phyloP scores from a whole-genome alignment of 305 asterid genomes.

The Solanum hybrid region DNA sequence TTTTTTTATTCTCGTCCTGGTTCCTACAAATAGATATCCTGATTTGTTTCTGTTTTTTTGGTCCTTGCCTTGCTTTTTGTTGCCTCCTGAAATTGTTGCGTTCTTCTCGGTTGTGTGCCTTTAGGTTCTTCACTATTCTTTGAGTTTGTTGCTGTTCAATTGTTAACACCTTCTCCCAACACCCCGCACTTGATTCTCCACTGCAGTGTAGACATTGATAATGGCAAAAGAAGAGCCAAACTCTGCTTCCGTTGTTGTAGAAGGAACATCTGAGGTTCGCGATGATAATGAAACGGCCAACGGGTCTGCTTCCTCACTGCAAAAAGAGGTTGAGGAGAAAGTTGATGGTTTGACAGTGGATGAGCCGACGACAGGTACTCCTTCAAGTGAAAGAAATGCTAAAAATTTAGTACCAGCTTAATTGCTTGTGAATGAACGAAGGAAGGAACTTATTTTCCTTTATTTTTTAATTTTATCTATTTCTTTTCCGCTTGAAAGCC shows the following conservation, averaged over 20 bases:
- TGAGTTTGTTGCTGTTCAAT: not conserved
- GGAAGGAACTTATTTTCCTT: not conserved
- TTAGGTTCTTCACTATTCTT: not conserved
- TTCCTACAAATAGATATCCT: not conserved
- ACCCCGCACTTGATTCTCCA: not conserved
- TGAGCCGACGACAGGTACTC: slow-evolving; percentile 47
- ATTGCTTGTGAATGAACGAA: not conserved
- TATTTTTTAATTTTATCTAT: not conserved
- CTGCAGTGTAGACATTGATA: not conserved
- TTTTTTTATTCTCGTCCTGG: not conserved
- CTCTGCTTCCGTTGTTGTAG: slow-evolving; percentile 14
- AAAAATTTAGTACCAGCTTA: not conserved
- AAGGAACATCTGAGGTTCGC: slow-evolving; percentile 25
- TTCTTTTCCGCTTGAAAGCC: not conserved
- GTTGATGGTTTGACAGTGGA: slow-evolving; percentile 40
- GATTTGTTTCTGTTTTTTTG: not conserved
- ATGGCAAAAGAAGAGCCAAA: slow-evolving; percentile 15
- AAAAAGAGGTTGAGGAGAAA: slow-evolving; percentile 44
- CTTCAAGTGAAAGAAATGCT: not conserved
- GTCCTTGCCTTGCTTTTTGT: not conserved
- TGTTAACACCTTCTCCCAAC: not conserved
- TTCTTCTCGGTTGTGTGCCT: not conserved
- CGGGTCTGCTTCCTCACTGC: slow-evolving; percentile 13
- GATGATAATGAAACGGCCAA: slow-evolving; percentile 23
- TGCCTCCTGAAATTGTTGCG: not conserved